Evolutionary conservation across 805 yeast genomes (phyloP).

Genomic region (Lipomyces yamadae): DNA sequence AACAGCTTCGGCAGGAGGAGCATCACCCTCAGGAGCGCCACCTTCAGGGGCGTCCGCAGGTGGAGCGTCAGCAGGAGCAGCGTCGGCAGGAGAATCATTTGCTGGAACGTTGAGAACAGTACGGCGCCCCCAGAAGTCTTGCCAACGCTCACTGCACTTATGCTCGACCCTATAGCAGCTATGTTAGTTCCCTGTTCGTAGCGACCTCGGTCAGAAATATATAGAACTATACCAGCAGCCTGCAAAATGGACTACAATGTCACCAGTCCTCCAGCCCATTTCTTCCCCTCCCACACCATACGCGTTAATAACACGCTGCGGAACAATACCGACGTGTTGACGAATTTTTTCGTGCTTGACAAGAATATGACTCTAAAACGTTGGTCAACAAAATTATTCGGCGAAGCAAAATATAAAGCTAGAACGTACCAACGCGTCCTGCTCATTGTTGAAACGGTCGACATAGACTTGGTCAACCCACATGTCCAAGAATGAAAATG

Average conservation of each 20-base stretch:
- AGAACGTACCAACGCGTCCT: conserved; percentile 61
- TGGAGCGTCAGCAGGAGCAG: neutral
- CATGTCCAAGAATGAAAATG: conserved; percentile 68
- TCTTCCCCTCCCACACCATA: conserved; percentile 27
- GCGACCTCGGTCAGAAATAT: neutral
- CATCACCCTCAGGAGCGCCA: too few relatives aligned
- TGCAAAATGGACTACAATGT: conserved; percentile 38
- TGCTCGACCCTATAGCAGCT: conserved; percentile 13
- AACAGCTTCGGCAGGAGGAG: too few relatives aligned
- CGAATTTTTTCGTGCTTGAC: conserved; percentile 28
- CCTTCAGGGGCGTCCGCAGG: neutral
- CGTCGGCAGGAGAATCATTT: neutral
- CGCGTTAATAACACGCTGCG: conserved; percentile 36
- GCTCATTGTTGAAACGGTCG: conserved; percentile 71
- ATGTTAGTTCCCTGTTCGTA: neutral
- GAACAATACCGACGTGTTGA: conserved; percentile 35
- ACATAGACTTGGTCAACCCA: conserved; percentile 91
- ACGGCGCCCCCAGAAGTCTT: conserved; percentile 29
- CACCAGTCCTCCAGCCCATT: conserved; percentile 37
- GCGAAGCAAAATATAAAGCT: conserved; percentile 38
- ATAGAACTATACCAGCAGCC: conserved; percentile 34
- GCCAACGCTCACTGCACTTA: conserved; percentile 30
- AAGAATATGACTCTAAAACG: conserved; percentile 56
- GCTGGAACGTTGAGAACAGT: neutral
- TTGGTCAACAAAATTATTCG: neutral